phyloP scores from a whole-genome alignment of 306 rosid genomes.

The Mimosa bimucronata region DNA sequence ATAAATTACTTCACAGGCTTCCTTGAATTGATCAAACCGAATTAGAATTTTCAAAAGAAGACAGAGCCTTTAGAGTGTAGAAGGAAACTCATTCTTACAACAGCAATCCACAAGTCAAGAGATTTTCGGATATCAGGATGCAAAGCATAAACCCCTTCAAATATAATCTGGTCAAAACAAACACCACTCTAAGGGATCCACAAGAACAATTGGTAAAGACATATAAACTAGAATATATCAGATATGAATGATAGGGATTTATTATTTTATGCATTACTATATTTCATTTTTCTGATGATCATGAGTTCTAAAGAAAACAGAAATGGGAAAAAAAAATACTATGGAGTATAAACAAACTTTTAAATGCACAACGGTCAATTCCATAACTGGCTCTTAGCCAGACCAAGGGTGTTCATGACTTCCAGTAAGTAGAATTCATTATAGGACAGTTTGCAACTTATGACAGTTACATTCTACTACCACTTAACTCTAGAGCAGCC shows the following conservation, averaged over 20 bases:
- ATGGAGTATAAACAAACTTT: constrained; percentile 2
- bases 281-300: constrained; percentile 20
- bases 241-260: constrained; percentile 20
- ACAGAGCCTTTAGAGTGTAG: constrained; percentile 25
- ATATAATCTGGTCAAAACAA: constrained; percentile 71
- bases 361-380: constrained; percentile 10
- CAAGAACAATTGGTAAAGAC: constrained; percentile 23
- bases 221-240: constrained; percentile 20
- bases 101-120: constrained; percentile 97
- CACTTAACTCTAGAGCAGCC: constrained; percentile 25
- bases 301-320: constrained; percentile 31
- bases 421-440: constrained; percentile 6
- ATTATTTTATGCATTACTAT: constrained; percentile 15
- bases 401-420: constrained; percentile 19
- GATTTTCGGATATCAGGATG: constrained; percentile 95
- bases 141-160: constrained; percentile 98
- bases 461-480: constrained; percentile 19
- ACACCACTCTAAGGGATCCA: constrained; percentile 34
- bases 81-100: constrained; percentile 61
- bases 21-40: constrained; percentile 26
- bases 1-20: constrained; percentile 26
- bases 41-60: constrained; percentile 37
- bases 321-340: constrained; percentile 21
- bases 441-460: constrained; percentile 31
- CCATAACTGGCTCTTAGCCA: constrained; percentile 20